Evolutionary conservation across 106 monocot genomes (phyloP).

Genomic region (Dendrobium catenatum): DNA sequence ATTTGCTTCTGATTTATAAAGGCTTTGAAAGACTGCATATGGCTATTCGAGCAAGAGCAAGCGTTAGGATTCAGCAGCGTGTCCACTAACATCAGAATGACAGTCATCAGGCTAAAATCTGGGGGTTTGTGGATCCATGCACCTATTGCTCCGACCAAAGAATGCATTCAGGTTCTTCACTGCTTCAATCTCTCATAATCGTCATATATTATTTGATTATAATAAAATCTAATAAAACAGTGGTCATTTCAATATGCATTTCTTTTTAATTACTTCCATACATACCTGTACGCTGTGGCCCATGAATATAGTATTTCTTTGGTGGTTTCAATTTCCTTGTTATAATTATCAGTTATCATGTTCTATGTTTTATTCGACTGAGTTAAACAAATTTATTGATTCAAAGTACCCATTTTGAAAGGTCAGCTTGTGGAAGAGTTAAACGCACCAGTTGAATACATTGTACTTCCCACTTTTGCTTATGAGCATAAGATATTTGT

Average conservation of each 20-base stretch:
- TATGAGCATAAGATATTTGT: slow-evolving; percentile 60
- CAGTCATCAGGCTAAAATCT: slow-evolving; percentile 89
- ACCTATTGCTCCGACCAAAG: slow-evolving; percentile 92
- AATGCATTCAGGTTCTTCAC: slow-evolving; percentile 83
- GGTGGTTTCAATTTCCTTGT: no score
- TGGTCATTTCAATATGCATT: no score
- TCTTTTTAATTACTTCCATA: no score
- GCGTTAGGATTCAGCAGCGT: slow-evolving; percentile 98
- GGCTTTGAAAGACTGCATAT: slow-evolving; percentile 85
- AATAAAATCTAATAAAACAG: no score
- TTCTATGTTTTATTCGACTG: no score
- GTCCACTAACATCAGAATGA: slow-evolving; percentile 96
- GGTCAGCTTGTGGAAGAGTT: slow-evolving; percentile 83
- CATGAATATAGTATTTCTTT: no score
- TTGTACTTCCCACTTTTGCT: slow-evolving; percentile 51
- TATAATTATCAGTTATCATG: no score
- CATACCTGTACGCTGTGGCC: no score
- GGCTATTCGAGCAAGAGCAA: slow-evolving; percentile 98
- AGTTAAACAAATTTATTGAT: not conserved
- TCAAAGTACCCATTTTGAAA: not conserved
- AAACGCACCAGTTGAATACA: slow-evolving; percentile 82
- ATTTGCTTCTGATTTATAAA: slow-evolving; percentile 10
- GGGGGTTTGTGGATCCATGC: slow-evolving; percentile 97
- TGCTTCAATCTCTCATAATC: not conserved
- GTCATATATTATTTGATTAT: no score